A percentile compares a stretch with the other conserved stretches of the same genome.
These are phyloP conservation scores for Penicillium glabrum DNA, from an alignment of 2,329 filamentous ascomycete genomes.

Conservation along the genomic window DNA sequence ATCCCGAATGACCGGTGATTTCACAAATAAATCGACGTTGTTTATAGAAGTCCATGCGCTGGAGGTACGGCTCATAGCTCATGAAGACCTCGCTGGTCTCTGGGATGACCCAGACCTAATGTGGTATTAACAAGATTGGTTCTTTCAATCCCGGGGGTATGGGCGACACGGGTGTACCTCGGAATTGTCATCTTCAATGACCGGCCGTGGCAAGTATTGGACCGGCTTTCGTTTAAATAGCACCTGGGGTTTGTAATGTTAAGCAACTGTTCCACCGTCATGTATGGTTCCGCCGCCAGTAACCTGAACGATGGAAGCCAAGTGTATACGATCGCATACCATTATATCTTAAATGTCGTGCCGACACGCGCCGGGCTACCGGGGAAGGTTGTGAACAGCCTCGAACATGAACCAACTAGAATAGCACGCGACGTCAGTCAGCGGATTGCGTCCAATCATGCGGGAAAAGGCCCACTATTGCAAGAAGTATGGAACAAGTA, in stretches of 20 bases:
- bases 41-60: slow-evolving; percentile 88
- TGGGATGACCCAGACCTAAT: slow-evolving; percentile 84
- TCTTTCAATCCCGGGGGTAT: slow-evolving; percentile 1
- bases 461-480: not conserved
- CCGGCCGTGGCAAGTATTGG: slow-evolving; percentile 70
- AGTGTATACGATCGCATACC: slow-evolving; percentile 26
- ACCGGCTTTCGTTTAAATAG: slow-evolving; percentile 96
- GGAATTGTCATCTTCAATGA: slow-evolving; percentile 74
- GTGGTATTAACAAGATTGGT: slow-evolving; percentile 8
- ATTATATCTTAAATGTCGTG: slow-evolving; percentile 25
- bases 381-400: slow-evolving; percentile 16
- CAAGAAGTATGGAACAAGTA: not conserved
- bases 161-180: slow-evolving; percentile 56
- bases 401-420: slow-evolving; percentile 20
- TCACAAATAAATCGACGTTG: slow-evolving; percentile 94
- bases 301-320: not conserved
- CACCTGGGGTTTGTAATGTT: slow-evolving; percentile 59
- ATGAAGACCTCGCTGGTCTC: slow-evolving; percentile 88
- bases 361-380: slow-evolving; percentile 27
- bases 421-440: slow-evolving; percentile 18
- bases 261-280: slow-evolving; percentile 13
- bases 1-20: slow-evolving; percentile 86
- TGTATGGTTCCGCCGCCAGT: not conserved
- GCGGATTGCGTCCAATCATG: not conserved
- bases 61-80: slow-evolving; percentile 83